A percentile compares a stretch with the other conserved stretches of the same genome.
Conservation (phyloP, 2,329 filamentous ascomycete genomes). For the Curvularia spicifera region DNA sequence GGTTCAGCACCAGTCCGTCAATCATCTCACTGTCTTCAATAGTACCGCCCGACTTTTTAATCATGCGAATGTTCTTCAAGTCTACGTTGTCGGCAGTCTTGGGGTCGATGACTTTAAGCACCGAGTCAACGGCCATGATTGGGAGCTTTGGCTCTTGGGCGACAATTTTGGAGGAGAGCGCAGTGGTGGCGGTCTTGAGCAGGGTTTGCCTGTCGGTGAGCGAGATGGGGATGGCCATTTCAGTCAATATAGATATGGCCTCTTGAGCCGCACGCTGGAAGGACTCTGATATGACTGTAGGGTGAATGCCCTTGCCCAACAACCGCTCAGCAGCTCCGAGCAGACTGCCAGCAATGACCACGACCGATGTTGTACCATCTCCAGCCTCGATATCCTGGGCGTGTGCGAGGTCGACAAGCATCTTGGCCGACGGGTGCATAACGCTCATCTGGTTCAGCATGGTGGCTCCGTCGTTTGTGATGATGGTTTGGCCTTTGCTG, state of each 20-base stretch:
- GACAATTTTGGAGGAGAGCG: slow-evolving; percentile 97
- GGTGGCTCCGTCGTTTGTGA: slow-evolving; percentile 99
- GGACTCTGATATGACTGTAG: slow-evolving; percentile 94
- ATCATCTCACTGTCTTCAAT: slow-evolving; percentile 99
- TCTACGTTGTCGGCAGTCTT: slow-evolving; percentile 97
- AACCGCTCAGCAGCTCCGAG: slow-evolving; percentile 92
- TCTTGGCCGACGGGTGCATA: slow-evolving; percentile 99
- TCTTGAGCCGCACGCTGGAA: slow-evolving; percentile 94
- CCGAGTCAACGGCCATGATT: slow-evolving; percentile 97
- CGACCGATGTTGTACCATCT: slow-evolving; percentile 97
- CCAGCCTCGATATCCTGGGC: slow-evolving; percentile 98
- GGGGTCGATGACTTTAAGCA: slow-evolving; percentile 92
- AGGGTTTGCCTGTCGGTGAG: slow-evolving; percentile 87
- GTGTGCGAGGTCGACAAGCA: slow-evolving; percentile 96
- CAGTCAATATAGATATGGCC: slow-evolving; percentile 86
- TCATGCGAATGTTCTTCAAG: slow-evolving; percentile 91
- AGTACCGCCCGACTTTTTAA: slow-evolving; percentile 97
- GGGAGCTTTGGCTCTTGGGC: slow-evolving; percentile 95
- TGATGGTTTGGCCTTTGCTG: slow-evolving; percentile 95
- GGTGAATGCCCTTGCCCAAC: slow-evolving; percentile 89
- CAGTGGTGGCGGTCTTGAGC: slow-evolving; percentile 95
- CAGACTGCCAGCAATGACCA: slow-evolving; percentile 95
- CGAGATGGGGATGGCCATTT: slow-evolving; percentile 93
- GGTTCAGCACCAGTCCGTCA: slow-evolving; percentile 90
- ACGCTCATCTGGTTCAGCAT: slow-evolving; percentile 99